These are phyloP conservation scores for Stenocarpella maydis DNA, from an alignment of 2,329 filamentous ascomycete genomes.

Conservation along the genomic window DNA sequence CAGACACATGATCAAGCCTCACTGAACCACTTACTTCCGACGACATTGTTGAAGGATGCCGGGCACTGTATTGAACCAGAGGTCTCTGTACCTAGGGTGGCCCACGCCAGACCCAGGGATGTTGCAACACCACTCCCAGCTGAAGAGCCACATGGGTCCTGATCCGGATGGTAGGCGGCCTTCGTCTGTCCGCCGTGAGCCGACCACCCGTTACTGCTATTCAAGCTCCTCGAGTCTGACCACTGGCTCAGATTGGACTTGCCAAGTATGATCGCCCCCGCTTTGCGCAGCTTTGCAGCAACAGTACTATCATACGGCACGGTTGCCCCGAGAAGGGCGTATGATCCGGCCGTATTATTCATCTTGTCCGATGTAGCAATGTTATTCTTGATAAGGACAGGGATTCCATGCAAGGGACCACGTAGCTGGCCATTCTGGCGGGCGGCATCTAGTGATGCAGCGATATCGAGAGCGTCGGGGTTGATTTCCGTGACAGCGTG, in stretches of 20 bases:
- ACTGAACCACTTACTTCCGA: slow-evolving; percentile 17
- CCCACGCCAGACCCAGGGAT: slow-evolving; percentile 66
- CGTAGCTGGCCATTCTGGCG: slow-evolving; percentile 40
- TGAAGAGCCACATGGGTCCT: slow-evolving; percentile 69
- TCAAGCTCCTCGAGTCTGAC: slow-evolving; percentile 66
- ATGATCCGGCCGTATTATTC: slow-evolving; percentile 68
- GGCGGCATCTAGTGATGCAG: slow-evolving; percentile 44
- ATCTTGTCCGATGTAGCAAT: slow-evolving; percentile 68
- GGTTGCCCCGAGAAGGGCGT: slow-evolving; percentile 61
- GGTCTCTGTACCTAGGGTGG: slow-evolving; percentile 38
- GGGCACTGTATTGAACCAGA: slow-evolving; percentile 27
- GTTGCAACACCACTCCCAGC: slow-evolving; percentile 68
- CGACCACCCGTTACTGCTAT: slow-evolving; percentile 70
- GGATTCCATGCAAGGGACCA: slow-evolving; percentile 68
- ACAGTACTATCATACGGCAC: slow-evolving; percentile 65
- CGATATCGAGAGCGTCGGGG: slow-evolving; percentile 46
- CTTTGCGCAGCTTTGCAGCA: slow-evolving; percentile 63
- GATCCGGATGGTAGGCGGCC: slow-evolving; percentile 67
- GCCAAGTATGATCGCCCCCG: slow-evolving; percentile 69
- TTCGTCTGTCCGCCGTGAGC: slow-evolving; percentile 69
- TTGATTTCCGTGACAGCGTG: slow-evolving; percentile 48
- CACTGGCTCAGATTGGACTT: slow-evolving; percentile 71
- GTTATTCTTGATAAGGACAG: slow-evolving; percentile 72
- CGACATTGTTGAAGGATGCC: slow-evolving; percentile 23
- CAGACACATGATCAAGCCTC: background rate